Base-by-base conservation (phyloP, 495 filamentous ascomycete species). In the Penicillium mononematosum region DNA sequence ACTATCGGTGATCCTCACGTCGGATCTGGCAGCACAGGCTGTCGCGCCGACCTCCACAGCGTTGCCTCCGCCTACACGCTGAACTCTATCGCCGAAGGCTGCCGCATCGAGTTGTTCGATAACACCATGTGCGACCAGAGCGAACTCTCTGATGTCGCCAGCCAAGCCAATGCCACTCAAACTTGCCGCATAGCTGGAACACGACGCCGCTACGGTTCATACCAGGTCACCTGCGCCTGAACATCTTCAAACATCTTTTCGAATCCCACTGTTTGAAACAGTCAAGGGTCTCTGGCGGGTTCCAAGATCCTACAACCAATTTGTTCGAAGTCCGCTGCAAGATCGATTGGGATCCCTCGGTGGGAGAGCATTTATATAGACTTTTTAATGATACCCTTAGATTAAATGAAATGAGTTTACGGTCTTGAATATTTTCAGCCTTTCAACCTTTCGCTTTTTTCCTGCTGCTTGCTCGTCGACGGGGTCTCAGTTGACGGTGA, bases 101-200 rank as follows among this genome's bases (percentile, higher is more conserved):
- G 66, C 29, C 59, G 53, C 24, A 58, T 69, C 44, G 57, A 69
- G 43, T 67, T 67, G 39, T 69, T 57, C 38, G 66, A 69, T 25
- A 69, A 69, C 50, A 69, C 66, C 16, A 69, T 69, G 66, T 69
- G 66, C 58, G 66, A 69, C 22, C 32, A 42, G 31, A 54, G 31
- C 39, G 63, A 65, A 20, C 44, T 57, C 11, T 59, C 59, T 4
- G 64, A 60, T 41, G 19, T 67, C 12, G 57, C 62, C 1, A 58
- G 57, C 8, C 56, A 62, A 10, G 43, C 54, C 20, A 59, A 31
- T n/a, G 22, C 44, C 31, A 47, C 53, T 2, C 55, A 59, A 16
- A 34, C 38, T 4, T 69, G 66, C 39, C 63, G 46, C 31, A 47
- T 58, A 9, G 53, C 64, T 4, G 49, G 22, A 7, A 29, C 49